Conservation (phyloP, 768 basidiomycete species). For the Tylopilus cervinicoccineus region DNA sequence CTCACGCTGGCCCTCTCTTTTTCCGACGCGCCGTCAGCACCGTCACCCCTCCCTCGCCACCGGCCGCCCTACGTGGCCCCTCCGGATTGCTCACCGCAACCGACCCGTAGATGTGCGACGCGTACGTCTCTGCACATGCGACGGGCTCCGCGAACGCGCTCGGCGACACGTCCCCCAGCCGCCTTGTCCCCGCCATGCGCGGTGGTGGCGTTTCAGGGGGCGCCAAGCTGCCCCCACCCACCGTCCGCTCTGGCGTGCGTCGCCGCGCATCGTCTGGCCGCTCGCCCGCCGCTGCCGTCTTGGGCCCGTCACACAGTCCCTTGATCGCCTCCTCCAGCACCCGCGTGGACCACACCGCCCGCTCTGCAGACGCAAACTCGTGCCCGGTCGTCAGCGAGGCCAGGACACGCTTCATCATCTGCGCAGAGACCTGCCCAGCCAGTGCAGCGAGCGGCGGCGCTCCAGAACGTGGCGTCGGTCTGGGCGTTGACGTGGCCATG, state of each 20-base stretch:
- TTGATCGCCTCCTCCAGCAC: slow-evolving; percentile 64
- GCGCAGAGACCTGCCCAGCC: slow-evolving; percentile 58
- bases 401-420: slow-evolving; percentile 68
- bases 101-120: slow-evolving; percentile 57
- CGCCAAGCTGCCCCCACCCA: neutral
- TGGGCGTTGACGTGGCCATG: slow-evolving; percentile 43
- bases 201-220: slow-evolving; percentile 52
- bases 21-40: slow-evolving; percentile 60
- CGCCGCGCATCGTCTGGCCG: slow-evolving; percentile 26
- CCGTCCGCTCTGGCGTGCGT: slow-evolving; percentile 41
- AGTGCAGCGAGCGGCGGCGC: slow-evolving; percentile 46
- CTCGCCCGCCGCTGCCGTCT: slow-evolving; percentile 19
- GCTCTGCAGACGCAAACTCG: slow-evolving; percentile 70
- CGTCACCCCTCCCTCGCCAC: slow-evolving; percentile 37
- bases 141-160: slow-evolving; percentile 67
- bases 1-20: slow-evolving; percentile 35
- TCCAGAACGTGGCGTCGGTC: slow-evolving; percentile 10
- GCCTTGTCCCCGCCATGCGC: slow-evolving; percentile 20
- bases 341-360: slow-evolving; percentile 65
- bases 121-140: slow-evolving; percentile 57
- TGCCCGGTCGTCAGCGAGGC: slow-evolving; percentile 65
- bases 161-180: slow-evolving; percentile 49
- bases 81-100: slow-evolving; percentile 47
- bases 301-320: slow-evolving; percentile 67
- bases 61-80: slow-evolving; percentile 23